Percentiles rank a stretch among this genome's conserved stretches.
phyloP scores from a whole-genome alignment of 1,284 basidiomycete species.

The Cryptococcus sp. region DNA sequence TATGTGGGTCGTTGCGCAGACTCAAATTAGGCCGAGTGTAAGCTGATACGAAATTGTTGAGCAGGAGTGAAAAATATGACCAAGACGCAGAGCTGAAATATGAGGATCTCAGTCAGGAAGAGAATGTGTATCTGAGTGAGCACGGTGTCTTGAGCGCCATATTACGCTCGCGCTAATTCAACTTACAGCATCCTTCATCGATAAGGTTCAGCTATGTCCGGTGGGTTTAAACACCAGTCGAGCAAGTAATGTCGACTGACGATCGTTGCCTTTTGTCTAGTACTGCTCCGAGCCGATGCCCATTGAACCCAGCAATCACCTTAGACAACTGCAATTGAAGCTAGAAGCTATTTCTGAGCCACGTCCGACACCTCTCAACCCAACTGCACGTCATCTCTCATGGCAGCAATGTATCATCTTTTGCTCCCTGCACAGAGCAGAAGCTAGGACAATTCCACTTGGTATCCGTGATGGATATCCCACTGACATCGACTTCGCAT shows the following conservation, averaged over 20 bases:
- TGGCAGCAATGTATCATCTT: constrained; percentile 31
- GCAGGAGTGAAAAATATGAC: too few species aligned
- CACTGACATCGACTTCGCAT: constrained; percentile 31
- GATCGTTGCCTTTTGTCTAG: constrained; percentile 2
- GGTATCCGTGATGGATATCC: constrained; percentile 44
- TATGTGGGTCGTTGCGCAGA: constrained; percentile 5
- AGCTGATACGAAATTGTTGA: too few species aligned
- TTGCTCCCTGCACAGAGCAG: constrained; percentile 42
- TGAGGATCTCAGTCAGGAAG: constrained; percentile 10
- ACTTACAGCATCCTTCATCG: constrained; percentile 1
- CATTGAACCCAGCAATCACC: constrained; percentile 16
- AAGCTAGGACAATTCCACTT: constrained; percentile 39
- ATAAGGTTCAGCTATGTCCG: constrained; percentile 13
- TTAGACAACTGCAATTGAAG: constrained; percentile 6
- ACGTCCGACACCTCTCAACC: constrained; percentile 13
- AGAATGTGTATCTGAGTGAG: constrained; percentile 14
- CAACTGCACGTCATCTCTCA: constrained; percentile 13
- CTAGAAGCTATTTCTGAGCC: constrained; percentile 13
- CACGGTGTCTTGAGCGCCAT: background rate
- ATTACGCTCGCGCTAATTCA: background rate
- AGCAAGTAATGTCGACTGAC: background rate
- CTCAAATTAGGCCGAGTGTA: background rate
- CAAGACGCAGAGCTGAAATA: constrained; percentile 6
- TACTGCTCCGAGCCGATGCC: constrained; percentile 33
- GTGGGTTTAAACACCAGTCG: constrained; percentile 4